These are phyloP conservation scores for Colletotrichum sidae DNA, from an alignment of 2,329 filamentous ascomycete species.

Conservation along the genomic window DNA sequence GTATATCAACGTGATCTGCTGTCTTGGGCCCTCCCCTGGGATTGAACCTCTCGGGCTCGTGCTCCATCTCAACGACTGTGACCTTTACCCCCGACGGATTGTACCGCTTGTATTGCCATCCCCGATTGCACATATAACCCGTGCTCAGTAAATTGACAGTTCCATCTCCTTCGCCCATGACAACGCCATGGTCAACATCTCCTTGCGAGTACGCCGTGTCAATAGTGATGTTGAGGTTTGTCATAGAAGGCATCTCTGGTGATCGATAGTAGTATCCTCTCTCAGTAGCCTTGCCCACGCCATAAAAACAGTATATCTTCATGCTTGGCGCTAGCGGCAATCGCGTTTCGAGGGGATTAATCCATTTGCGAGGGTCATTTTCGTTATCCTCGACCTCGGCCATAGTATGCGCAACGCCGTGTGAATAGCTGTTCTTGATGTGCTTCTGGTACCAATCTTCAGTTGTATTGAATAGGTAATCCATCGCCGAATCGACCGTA, in stretches of 20 bases:
- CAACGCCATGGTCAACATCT: conserved; percentile 85
- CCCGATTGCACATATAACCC: conserved; percentile 97
- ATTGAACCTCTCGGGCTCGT: conserved; percentile 93
- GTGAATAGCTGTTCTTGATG: conserved; percentile 82
- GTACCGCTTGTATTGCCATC: conserved; percentile 93
- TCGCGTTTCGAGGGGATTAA: conserved; percentile 92
- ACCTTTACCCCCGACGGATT: conserved; percentile 87
- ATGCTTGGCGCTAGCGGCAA: conserved; percentile 88
- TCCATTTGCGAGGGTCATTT: conserved; percentile 84
- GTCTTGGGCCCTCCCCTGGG: conserved; percentile 78
- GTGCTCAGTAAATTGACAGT: conserved; percentile 93
- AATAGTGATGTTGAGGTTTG: conserved; percentile 79
- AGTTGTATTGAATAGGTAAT: conserved; percentile 81
- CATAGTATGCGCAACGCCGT: conserved; percentile 84
- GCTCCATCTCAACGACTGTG: conserved; percentile 93
- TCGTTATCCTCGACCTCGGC: conserved; percentile 87
- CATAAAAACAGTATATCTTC: conserved; percentile 98
- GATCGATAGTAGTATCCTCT: conserved; percentile 89
- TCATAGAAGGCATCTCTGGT: conserved; percentile 72
- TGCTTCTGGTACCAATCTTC: conserved; percentile 88
- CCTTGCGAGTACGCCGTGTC: conserved; percentile 72
- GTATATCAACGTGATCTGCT: conserved; percentile 96
- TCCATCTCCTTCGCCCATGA: conserved; percentile 95
- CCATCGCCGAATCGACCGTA: conserved; percentile 81
- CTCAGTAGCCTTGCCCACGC: conserved; percentile 92